Base-by-base conservation (phyloP, 2,329 filamentous ascomycete genomes). In the Pseudopyricularia javanii region DNA sequence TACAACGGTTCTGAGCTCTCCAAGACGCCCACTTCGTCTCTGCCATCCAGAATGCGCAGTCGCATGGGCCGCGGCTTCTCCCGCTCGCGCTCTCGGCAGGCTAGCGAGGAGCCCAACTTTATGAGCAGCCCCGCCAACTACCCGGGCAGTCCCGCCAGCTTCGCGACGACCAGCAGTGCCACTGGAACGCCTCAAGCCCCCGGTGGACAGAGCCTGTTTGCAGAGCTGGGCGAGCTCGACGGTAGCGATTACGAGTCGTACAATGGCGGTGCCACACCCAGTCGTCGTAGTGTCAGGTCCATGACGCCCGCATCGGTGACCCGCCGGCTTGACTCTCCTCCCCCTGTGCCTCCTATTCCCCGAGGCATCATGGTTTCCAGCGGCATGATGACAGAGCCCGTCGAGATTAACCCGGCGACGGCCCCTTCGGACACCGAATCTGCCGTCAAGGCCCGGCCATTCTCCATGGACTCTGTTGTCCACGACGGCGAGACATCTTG, bases 221-320 rank as follows among this genome's bases (percentile, higher is more conserved):
- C 90, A 40, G 93, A 98, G 67, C 77, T 98, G 43, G 88, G 86
- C 52, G 88, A 89, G 58, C 72, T 96, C 45, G 85, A 81, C 56
- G 81, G 82, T 57, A 85, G 86, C 59, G 87, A 88, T 56, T 86
- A 88, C 55, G 84, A 85, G 56, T 83, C 86, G 52, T 73, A 68
- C 54, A 45, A 45, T n/a, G 40, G n/a, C n/a, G 73, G 72, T 15
- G 73, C 72, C 17, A 83, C 79, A 30, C 80, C 80, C 26, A 78
- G 74, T 57, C 72, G 73, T 35, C 65, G 69, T 45, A 73, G 72
- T 55, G 60, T 68, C 24, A 72, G 73, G 45, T 74, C 70, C 17
- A 60, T 67, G 45, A 78, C 75, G 6, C 75, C 77, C 22, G 72
- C 66, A 26, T 79, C 76, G 11, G 64, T 68, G 22, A 63, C 61